Evolutionary conservation across 306 rosid genomes (phyloP).

Genomic region (Prunus fruticosa): DNA sequence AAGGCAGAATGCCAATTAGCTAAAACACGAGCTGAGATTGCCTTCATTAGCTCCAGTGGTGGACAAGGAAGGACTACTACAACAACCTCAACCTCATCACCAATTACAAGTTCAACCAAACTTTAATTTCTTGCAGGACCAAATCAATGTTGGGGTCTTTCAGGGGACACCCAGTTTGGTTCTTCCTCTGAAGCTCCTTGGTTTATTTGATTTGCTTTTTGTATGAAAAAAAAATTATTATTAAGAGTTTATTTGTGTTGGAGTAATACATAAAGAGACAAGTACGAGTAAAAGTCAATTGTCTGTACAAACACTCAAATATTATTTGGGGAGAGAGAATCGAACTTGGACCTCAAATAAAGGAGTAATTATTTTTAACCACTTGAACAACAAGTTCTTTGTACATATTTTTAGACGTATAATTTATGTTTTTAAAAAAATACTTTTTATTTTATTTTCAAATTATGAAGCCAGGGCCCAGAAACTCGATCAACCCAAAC

Average conservation of each 20-base stretch:
- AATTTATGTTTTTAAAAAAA: too few relatives aligned
- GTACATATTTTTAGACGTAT: too few relatives aligned
- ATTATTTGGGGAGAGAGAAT: too few relatives aligned
- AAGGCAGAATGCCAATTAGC: constrained; percentile 44
- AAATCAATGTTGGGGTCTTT: constrained; percentile 8
- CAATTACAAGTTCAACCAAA: constrained; percentile 6
- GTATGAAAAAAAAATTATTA: neutral
- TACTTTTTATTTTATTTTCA: too few relatives aligned
- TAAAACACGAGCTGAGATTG: constrained; percentile 49
- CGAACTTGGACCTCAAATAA: too few relatives aligned
- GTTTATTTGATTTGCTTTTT: neutral
- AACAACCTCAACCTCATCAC: neutral
- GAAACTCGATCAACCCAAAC: neutral
- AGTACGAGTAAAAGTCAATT: too few relatives aligned
- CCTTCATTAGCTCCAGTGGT: constrained; percentile 22
- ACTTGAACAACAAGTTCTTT: too few relatives aligned
- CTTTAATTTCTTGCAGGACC: constrained; percentile 16
- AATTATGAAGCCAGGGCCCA: neutral
- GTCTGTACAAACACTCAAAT: too few relatives aligned
- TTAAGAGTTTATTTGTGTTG: too few relatives aligned
- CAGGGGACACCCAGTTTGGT: constrained; percentile 20
- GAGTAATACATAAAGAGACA: too few relatives aligned
- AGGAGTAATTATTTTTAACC: too few relatives aligned
- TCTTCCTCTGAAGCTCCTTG: constrained; percentile 22
- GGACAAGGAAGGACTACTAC: neutral